Evolutionary conservation across 2,329 filamentous ascomycete species (phyloP).

Genomic region (Cladorrhinum sp.): DNA sequence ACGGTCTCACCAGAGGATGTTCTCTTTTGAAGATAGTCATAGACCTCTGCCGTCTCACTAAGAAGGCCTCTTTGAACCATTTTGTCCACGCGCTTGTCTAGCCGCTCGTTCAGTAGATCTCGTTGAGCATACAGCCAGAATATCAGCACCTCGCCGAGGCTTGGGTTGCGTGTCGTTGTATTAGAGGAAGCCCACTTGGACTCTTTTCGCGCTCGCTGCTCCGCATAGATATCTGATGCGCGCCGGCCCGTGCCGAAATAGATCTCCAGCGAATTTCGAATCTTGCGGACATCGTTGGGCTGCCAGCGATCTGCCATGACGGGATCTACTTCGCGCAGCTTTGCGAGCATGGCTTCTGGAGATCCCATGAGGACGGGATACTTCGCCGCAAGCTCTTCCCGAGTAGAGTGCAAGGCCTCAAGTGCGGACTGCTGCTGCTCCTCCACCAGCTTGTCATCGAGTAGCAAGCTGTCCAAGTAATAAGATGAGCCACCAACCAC

Average conservation of each 20-base stretch:
- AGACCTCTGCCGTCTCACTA: constrained; percentile 47
- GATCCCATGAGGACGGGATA: constrained; percentile 71
- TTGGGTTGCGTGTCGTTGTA: constrained; percentile 14
- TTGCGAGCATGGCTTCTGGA: constrained; percentile 68
- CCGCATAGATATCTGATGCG: constrained; percentile 82
- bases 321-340: constrained; percentile 78
- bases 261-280: constrained; percentile 84
- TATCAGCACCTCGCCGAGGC: constrained; percentile 59
- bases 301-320: constrained; percentile 91
- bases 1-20: constrained; percentile 49
- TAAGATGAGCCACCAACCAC: constrained; percentile 95
- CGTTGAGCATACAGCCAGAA: constrained; percentile 84
- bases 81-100: constrained; percentile 75
- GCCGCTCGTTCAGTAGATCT: constrained; percentile 63
- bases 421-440: constrained; percentile 24
- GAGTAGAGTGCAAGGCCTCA: constrained; percentile 15
- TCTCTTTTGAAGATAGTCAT: constrained; percentile 37
- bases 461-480: constrained; percentile 86
- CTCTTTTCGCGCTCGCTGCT: constrained; percentile 55
- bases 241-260: constrained; percentile 76
- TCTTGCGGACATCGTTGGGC: constrained; percentile 87
- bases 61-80: constrained; percentile 66
- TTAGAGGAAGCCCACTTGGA: constrained; percentile 24
- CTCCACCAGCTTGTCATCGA: constrained; percentile 66
- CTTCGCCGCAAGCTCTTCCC: constrained; percentile 40